phyloP scores from a whole-genome alignment of 1,284 basidiomycete species.

The Thelephora terrestris region DNA sequence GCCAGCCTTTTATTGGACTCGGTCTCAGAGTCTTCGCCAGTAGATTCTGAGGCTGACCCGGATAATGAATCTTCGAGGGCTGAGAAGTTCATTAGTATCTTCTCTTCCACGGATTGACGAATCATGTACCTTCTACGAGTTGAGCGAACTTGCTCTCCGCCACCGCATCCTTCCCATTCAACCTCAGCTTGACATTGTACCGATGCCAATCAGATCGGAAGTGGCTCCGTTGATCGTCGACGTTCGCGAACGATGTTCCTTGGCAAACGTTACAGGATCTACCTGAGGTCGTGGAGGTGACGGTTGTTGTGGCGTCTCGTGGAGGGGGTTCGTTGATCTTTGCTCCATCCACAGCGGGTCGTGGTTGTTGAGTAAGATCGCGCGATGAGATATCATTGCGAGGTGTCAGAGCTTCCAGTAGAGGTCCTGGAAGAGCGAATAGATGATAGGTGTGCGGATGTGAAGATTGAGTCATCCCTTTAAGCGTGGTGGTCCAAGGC shows the following conservation, averaged over 20 bases:
- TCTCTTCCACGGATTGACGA: not conserved
- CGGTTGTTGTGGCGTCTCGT: slow-evolving; percentile 18
- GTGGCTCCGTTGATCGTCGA: slow-evolving; percentile 80
- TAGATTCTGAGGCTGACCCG: slow-evolving; percentile 71
- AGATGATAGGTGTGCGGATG: slow-evolving; percentile 29
- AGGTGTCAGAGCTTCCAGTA: slow-evolving; percentile 58
- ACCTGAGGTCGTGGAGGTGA: slow-evolving; percentile 28
- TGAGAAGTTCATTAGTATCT: slow-evolving; percentile 21
- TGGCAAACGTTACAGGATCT: slow-evolving; percentile 73
- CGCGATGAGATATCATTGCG: slow-evolving; percentile 37
- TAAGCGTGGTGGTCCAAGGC: too few relatives aligned
- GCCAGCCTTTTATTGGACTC: slow-evolving; percentile 64
- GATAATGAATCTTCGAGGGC: slow-evolving; percentile 84
- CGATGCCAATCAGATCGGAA: slow-evolving; percentile 97
- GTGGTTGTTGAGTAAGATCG: not conserved
- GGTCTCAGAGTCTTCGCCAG: slow-evolving; percentile 34
- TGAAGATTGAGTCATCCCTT: too few relatives aligned
- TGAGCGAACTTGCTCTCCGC: slow-evolving; percentile 64
- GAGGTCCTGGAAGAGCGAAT: slow-evolving; percentile 56
- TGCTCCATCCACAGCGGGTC: slow-evolving; percentile 1
- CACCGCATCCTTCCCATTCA: slow-evolving; percentile 52
- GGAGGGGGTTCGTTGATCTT: slow-evolving; percentile 11
- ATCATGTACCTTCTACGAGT: slow-evolving; percentile 57
- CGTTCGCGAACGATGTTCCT: slow-evolving; percentile 57
- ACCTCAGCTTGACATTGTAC: slow-evolving; percentile 85